A percentile compares a stretch with the other conserved stretches of the same genome.
Conservation (phyloP, 108 stramenopile genomes). For the Skeletonema costatum region DNA sequence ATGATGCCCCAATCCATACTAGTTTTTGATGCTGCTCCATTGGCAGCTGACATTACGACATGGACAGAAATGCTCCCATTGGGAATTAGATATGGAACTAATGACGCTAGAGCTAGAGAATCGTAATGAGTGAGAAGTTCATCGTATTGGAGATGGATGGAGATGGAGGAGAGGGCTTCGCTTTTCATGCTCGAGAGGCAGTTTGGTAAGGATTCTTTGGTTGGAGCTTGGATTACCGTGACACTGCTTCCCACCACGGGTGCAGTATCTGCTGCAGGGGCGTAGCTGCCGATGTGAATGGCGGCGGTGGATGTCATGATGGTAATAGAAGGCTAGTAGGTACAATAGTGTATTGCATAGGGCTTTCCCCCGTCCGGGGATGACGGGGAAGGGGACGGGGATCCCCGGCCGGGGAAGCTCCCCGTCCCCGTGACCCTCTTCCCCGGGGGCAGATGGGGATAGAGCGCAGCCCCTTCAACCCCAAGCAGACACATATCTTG, state of each 20-base stretch:
- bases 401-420: no score
- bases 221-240: constrained; percentile 14
- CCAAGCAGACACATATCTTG: no score
- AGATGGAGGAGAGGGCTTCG: constrained; percentile 18
- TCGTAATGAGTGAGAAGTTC: constrained; percentile 44
- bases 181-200: constrained; percentile 8
- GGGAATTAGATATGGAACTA: constrained; percentile 24
- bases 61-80: constrained; percentile 32
- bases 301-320: constrained; percentile 10
- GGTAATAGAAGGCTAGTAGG: no score
- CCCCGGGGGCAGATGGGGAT: no score
- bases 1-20: constrained; percentile 31
- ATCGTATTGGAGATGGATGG: constrained; percentile 17
- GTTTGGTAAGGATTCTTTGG: constrained; percentile 30
- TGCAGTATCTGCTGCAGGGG: no score
- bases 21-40: neutral
- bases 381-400: no score
- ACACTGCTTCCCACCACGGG: no score
- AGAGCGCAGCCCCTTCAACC: no score
- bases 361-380: no score
- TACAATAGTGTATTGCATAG: no score
- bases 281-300: constrained; percentile 18
- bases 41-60: neutral
- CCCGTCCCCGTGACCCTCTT: no score
- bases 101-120: constrained; percentile 38